phyloP scores from a whole-genome alignment of 495 filamentous ascomycete species.

The Filosporella fistucella region DNA sequence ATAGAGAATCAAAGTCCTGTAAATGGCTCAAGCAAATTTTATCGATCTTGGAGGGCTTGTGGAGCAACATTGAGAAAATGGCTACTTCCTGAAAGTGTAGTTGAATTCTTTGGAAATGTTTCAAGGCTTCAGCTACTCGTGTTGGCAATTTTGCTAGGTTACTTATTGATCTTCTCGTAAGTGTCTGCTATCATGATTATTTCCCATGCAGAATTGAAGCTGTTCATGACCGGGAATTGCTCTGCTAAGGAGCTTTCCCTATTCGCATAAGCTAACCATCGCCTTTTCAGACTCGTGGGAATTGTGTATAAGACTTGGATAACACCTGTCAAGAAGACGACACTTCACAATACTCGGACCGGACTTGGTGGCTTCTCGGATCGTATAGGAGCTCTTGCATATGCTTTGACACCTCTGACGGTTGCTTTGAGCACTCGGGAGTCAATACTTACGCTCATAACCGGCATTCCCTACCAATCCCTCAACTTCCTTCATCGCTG shows the following conservation, averaged over 20 bases:
- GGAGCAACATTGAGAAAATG: constrained; percentile 7
- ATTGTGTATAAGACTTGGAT: constrained; percentile 55
- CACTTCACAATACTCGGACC: constrained; percentile 41
- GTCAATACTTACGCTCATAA: constrained; percentile 54
- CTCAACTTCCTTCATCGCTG: constrained; percentile 69
- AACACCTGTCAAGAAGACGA: constrained; percentile 47
- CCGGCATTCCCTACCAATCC: constrained; percentile 60
- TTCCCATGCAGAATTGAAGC: too few relatives aligned
- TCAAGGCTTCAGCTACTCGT: constrained; percentile 43
- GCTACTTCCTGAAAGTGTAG: constrained; percentile 18
- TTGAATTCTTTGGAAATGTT: constrained; percentile 20
- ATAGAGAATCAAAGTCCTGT: too few relatives aligned
- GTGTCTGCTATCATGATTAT: constrained; percentile 5
- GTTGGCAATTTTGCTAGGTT: constrained; percentile 41
- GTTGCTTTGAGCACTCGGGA: constrained; percentile 55
- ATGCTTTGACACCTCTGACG: constrained; percentile 60
- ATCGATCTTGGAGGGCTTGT: neutral
- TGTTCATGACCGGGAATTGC: too few relatives aligned
- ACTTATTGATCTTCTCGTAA: constrained; percentile 56
- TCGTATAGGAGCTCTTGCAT: constrained; percentile 59
- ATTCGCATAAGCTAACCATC: constrained; percentile 1
- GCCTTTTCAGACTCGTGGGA: constrained; percentile 40
- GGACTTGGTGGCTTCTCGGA: constrained; percentile 57
- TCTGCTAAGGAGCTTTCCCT: too few relatives aligned
- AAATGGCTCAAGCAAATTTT: too few relatives aligned